Percentiles rank a stretch among this genome's conserved stretches.
Evolutionary conservation across 345 rosid species (phyloP).

Genomic region (Luvunga scandens): DNA sequence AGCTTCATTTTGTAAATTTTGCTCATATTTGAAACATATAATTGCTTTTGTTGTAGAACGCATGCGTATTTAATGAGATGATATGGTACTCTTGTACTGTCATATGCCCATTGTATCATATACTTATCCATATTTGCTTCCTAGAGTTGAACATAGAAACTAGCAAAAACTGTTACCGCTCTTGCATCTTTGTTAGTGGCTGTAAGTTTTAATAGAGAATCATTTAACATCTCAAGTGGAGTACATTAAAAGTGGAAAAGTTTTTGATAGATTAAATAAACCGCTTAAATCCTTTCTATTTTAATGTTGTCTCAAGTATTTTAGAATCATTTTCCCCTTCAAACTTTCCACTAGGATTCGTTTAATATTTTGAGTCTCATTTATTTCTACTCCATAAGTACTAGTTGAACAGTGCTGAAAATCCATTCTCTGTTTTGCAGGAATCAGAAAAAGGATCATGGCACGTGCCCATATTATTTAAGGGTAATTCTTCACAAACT

Average conservation of each 20-base stretch:
- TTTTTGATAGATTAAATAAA: not conserved
- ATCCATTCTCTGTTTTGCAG: constrained; percentile 30
- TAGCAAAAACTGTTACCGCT: not conserved
- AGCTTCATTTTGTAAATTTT: not conserved
- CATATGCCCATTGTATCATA: not conserved
- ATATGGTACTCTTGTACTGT: not conserved
- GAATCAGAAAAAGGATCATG: constrained; percentile 89
- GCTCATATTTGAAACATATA: not conserved
- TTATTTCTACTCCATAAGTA: not conserved
- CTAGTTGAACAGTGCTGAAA: not conserved
- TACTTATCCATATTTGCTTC: not conserved
- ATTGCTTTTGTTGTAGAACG: not conserved
- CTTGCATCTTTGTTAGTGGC: not conserved
- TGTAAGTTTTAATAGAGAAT: not conserved
- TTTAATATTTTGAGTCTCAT: not conserved
- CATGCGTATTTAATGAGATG: not conserved
- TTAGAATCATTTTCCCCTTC: not conserved
- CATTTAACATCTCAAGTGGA: not conserved
- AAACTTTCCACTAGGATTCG: not conserved
- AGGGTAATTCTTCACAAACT: constrained; percentile 26
- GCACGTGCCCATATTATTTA: constrained; percentile 62
- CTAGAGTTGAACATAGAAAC: not conserved
- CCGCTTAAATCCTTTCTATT: too few species aligned
- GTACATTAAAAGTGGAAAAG: not conserved
- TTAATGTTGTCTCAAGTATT: not conserved